Conservation (phyloP, 2,329 filamentous ascomycete species). For the Botrytis fabae region DNA sequence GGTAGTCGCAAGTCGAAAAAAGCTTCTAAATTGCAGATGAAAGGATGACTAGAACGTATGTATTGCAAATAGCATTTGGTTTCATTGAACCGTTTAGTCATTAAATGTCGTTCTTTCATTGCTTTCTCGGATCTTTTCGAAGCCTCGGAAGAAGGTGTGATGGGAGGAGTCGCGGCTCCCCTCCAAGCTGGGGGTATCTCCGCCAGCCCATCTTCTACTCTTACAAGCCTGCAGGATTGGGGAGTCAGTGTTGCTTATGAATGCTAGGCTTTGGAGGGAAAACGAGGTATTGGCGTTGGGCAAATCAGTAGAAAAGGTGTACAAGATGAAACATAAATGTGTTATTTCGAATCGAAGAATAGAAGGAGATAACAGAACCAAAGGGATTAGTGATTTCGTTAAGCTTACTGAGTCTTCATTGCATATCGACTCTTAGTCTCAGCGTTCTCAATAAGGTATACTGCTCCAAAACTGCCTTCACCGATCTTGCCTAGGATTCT, state of each 20-base stretch:
- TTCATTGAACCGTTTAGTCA: conserved; percentile 8
- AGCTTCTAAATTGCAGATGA: conserved; percentile 9
- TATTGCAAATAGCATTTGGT: conserved; percentile 14
- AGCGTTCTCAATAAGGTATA: conserved; percentile 7
- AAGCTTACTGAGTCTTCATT: conserved; percentile 6
- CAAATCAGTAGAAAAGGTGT: neutral
- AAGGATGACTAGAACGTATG: conserved; percentile 7
- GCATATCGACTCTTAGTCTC: conserved; percentile 3
- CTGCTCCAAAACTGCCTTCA: neutral
- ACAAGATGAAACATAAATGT: neutral
- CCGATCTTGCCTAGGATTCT: neutral
- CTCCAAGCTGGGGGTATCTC: neutral
- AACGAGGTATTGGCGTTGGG: neutral
- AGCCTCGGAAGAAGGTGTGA: neutral
- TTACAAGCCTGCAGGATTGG: neutral
- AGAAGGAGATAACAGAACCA: neutral
- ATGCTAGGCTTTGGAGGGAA: neutral
- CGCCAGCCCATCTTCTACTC: neutral
- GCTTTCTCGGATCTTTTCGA: neutral
- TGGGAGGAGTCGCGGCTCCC: neutral
- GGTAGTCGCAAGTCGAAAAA: neutral
- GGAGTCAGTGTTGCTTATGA: neutral
- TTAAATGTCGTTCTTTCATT: neutral
- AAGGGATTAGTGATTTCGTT: neutral
- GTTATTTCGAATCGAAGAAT: neutral